Evolutionary conservation across 345 rosid species (phyloP).

Genomic region (Erucastrum elatum): DNA sequence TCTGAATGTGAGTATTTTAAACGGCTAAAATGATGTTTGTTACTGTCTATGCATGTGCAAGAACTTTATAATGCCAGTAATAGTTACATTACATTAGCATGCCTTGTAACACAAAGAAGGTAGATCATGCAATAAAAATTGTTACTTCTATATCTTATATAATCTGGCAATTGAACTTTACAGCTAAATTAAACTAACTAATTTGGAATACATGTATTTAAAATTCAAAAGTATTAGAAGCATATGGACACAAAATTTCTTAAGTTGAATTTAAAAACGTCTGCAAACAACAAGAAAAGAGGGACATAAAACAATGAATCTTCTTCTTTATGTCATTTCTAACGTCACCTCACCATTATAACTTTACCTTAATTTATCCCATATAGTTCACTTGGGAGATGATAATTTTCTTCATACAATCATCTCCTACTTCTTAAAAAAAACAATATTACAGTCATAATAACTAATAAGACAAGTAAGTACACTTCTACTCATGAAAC

Average conservation of each 20-base stretch:
- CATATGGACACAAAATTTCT: slow-evolving; percentile 9
- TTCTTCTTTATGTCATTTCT: slow-evolving; percentile 32
- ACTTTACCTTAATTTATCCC: slow-evolving; percentile 3
- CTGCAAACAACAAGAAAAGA: neutral
- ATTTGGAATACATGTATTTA: neutral
- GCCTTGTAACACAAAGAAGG: neutral
- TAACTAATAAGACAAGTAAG: neutral
- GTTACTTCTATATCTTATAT: neutral
- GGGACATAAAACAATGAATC: neutral
- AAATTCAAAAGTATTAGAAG: neutral
- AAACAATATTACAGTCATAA: neutral
- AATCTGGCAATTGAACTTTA: slow-evolving; percentile 17
- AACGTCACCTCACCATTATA: slow-evolving; percentile 22
- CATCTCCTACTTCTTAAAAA: neutral
- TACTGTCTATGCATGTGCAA: neutral
- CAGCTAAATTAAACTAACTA: slow-evolving; percentile 13
- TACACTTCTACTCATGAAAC: slow-evolving; percentile 14
- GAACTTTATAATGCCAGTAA: neutral
- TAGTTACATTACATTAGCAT: neutral
- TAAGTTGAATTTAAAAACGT: slow-evolving; percentile 3
- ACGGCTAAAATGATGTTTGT: neutral
- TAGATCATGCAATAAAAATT: neutral
- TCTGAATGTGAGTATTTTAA: neutral
- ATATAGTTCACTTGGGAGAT: neutral
- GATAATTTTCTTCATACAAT: slow-evolving; percentile 2